Conservation (phyloP, 176 grass and related monocot genomes). For the Ananas comosus region DNA sequence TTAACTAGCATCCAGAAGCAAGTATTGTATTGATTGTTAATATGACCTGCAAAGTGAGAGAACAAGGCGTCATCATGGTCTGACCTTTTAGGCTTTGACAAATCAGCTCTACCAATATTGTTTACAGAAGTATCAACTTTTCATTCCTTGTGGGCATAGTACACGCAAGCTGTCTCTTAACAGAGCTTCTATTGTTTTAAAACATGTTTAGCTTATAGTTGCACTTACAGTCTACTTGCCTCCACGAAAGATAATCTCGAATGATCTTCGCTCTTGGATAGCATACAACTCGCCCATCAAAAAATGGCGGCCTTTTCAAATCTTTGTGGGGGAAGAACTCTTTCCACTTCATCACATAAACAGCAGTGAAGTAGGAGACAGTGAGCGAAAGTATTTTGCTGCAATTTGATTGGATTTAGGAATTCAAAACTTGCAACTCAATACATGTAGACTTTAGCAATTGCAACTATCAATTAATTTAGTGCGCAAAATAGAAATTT, state of each 20-base stretch:
- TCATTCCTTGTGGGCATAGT: not conserved
- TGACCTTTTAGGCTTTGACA: not conserved
- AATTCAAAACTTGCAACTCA: slow-evolving; percentile 6
- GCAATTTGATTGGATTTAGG: slow-evolving; percentile 22
- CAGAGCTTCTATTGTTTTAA: not conserved
- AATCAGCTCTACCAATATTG: not conserved
- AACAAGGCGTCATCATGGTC: slow-evolving; percentile 9
- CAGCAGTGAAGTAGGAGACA: slow-evolving; percentile 67
- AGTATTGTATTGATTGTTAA: slow-evolving; percentile 72
- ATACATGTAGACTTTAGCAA: not conserved
- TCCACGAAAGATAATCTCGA: slow-evolving; percentile 72
- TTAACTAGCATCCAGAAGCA: slow-evolving; percentile 89
- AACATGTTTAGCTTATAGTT: slow-evolving; percentile 6
- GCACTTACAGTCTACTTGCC: slow-evolving; percentile 76
- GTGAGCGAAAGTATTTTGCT: slow-evolving; percentile 62
- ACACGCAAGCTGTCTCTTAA: no score
- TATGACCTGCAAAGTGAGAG: slow-evolving; percentile 47
- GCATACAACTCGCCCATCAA: slow-evolving; percentile 72
- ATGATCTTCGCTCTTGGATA: slow-evolving; percentile 70
- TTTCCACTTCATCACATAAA: slow-evolving; percentile 73
- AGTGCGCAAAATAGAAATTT: not conserved
- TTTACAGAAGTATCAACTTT: not conserved
- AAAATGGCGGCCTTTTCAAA: slow-evolving; percentile 59
- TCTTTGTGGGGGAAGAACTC: slow-evolving; percentile 61
- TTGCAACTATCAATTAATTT: not conserved